These are phyloP conservation scores for Capsicum chinense DNA, from an alignment of 257 asterid genomes.

Conservation along the genomic window DNA sequence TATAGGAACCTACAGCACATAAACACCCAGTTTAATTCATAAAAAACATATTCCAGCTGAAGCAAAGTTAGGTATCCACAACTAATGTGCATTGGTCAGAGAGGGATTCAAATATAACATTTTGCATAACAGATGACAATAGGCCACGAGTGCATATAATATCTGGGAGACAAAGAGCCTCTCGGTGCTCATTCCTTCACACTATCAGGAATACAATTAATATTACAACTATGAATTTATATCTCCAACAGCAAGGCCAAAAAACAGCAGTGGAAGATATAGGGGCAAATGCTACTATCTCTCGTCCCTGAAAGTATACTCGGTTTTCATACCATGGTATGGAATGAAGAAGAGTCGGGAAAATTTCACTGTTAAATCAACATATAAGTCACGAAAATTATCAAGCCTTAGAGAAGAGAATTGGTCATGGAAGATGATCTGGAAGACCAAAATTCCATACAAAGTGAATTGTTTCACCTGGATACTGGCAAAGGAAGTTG, in stretches of 20 bases:
- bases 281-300: background rate
- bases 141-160: background rate
- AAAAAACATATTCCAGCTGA: slow-evolving; percentile 17
- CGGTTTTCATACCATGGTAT: background rate
- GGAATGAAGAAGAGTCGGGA: too few species aligned
- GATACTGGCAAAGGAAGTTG: too few species aligned
- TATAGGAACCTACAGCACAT: slow-evolving; percentile 70
- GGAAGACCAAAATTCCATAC: too few species aligned
- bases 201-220: background rate
- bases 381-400: too few species aligned
- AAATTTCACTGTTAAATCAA: too few species aligned
- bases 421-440: too few species aligned
- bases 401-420: too few species aligned
- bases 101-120: background rate
- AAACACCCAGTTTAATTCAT: slow-evolving; percentile 16
- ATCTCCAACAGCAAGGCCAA: background rate
- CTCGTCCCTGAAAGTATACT: background rate
- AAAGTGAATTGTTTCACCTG: too few species aligned
- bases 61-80: background rate
- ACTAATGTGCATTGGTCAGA: too few species aligned
- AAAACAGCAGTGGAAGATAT: background rate
- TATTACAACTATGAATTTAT: background rate
- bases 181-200: slow-evolving; percentile 18
- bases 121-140: background rate
- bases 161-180: background rate